phyloP scores from a whole-genome alignment of 257 asterid genomes.

The Perilla frutescens region DNA sequence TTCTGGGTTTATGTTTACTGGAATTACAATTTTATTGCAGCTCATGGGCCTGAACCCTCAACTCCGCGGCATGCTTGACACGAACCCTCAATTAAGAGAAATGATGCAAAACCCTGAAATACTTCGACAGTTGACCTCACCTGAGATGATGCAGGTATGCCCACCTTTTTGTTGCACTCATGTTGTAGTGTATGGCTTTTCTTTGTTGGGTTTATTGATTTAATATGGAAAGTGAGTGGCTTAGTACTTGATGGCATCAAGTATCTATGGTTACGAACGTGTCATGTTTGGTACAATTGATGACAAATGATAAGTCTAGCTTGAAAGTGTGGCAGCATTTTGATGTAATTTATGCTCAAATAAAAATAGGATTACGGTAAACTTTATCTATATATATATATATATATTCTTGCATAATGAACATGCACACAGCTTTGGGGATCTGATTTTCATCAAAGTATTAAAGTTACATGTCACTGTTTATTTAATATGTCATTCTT shows the following conservation, averaged over 20 bases:
- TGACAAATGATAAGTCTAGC: not conserved
- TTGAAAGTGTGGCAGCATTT: not conserved
- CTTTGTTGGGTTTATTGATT: not conserved
- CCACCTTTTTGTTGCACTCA: constrained; percentile 12
- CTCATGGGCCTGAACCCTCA: constrained; percentile 59
- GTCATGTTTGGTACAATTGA: constrained; percentile 18
- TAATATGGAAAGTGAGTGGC: constrained; percentile 5
- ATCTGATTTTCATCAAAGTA: not conserved
- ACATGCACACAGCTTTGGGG: constrained; percentile 5
- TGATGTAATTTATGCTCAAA: constrained; percentile 7
- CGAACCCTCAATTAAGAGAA: constrained; percentile 69
- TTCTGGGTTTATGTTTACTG: constrained; percentile 17
- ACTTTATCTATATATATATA: constrained; percentile 10
- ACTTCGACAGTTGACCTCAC: constrained; percentile 58
- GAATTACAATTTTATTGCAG: constrained; percentile 46
- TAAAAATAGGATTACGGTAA: not conserved
- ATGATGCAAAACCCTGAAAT: constrained; percentile 76
- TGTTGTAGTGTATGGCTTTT: constrained; percentile 6
- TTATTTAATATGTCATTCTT: not conserved
- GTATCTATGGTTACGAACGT: not conserved
- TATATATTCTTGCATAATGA: not conserved
- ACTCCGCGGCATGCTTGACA: constrained; percentile 57
- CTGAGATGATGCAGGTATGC: constrained; percentile 66
- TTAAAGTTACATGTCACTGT: not conserved
- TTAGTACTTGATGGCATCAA: constrained; percentile 21